Evolutionary conservation across 805 yeast species (phyloP), one percentile per base, ranked within the genome.

Genomic region (Barnettozyma sp.): DNA sequence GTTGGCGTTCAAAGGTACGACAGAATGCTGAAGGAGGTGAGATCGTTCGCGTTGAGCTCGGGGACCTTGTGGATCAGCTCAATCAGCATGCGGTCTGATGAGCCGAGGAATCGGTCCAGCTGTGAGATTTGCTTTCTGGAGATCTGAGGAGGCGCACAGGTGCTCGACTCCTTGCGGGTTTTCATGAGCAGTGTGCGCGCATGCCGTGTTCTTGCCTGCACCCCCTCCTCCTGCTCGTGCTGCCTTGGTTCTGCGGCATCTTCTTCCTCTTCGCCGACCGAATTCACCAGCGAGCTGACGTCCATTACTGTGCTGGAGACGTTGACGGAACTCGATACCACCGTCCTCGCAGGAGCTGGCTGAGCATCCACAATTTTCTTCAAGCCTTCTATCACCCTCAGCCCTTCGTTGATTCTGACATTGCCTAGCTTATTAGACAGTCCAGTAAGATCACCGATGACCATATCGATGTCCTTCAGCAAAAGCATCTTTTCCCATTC

Each of bases 401-500:
- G 17, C 1, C 34, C 34, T 6, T 30, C 30, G 5, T 3, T 20
- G 3, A 35, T 5, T 25, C 26, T 20, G 24, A 10, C 26, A 14
- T 24, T 9, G 6, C 17, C 14, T 3, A 13, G n/a, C 20, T 22
- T 29, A 4, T 15, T 15, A 9, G 26, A 16, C 12, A 35, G 14
- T 5, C 14, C 13, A 11, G 15, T 9, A 22, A 30, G 11, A 16
- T 35, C 38, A 11, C 14, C 16, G 7, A 30, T 15, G n/a, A 35
- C 14, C 34, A 30, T 25, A 7, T 35, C 34, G 18, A 25, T 15
- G n/a, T 35, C 34, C 12, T 25, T 22, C 11, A 25, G 12, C 6
- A 30, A 25, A 2, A 4, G 16, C 16, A 3, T 8, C 16, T 21
- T 35, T 3, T 19, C 20, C 10, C 22, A 17, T 6, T 26, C 34